phyloP scores from a whole-genome alignment of 768 basidiomycete genomes.

The Galerina marginata region DNA sequence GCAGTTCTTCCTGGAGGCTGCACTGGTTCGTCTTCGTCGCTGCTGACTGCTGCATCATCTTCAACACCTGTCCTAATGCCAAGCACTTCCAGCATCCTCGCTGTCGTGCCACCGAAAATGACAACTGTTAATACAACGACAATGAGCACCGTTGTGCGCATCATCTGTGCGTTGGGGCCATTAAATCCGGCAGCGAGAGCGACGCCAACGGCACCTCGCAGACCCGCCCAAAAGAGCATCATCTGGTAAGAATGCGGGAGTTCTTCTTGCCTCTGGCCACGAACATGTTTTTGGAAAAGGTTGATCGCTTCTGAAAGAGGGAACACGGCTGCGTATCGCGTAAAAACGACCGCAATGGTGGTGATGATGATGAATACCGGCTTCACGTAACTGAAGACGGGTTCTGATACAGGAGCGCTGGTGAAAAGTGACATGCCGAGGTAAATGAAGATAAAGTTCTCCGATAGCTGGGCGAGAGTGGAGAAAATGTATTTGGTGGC shows the following conservation, averaged over 20 bases:
- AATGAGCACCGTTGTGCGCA: slow-evolving; percentile 92
- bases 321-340: slow-evolving; percentile 95
- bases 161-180: slow-evolving; percentile 89
- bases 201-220: slow-evolving; percentile 96
- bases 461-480: slow-evolving; percentile 90
- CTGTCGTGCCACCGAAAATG: slow-evolving; percentile 96
- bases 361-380: slow-evolving; percentile 94
- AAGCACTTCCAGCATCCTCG: slow-evolving; percentile 95
- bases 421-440: slow-evolving; percentile 98
- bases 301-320: slow-evolving; percentile 96
- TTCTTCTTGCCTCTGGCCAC: slow-evolving; percentile 88
- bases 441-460: slow-evolving; percentile 99
- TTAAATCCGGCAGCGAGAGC: slow-evolving; percentile 96
- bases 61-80: slow-evolving; percentile 95
- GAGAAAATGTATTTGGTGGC: slow-evolving; percentile 96
- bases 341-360: slow-evolving; percentile 90
- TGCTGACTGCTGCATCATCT: slow-evolving; percentile 76
- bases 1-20: slow-evolving; percentile 32
- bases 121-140: slow-evolving; percentile 95
- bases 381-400: slow-evolving; percentile 86
- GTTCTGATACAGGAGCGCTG: slow-evolving; percentile 74
- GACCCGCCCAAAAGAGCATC: slow-evolving; percentile 99
- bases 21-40: slow-evolving; percentile 56
- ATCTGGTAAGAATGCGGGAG: slow-evolving; percentile 98
- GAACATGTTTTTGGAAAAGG: slow-evolving; percentile 81